Evolutionary conservation across 1,284 basidiomycete genomes (phyloP).

Genomic region (Trametes polyzona): DNA sequence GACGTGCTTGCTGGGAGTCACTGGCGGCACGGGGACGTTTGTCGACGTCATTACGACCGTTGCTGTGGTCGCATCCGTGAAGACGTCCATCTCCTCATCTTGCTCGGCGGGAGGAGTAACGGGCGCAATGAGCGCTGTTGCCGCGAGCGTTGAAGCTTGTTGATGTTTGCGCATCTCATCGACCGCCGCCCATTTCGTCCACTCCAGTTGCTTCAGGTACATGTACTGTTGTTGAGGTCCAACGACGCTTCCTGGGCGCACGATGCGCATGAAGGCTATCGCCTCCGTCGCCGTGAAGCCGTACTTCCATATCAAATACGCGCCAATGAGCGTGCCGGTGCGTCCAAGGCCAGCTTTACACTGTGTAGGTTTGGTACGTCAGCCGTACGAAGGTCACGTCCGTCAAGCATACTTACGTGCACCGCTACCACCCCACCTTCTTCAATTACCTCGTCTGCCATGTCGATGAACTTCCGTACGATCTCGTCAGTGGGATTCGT

Average conservation of each 20-base stretch:
- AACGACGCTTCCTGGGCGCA: conserved; percentile 95
- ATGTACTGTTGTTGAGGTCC: conserved; percentile 95
- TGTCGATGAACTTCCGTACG: conserved; percentile 86
- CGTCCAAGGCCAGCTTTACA: conserved; percentile 94
- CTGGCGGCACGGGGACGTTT: conserved; percentile 57
- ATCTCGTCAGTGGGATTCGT: conserved; percentile 96
- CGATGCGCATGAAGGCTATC: conserved; percentile 98
- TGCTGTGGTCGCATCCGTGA: conserved; percentile 42
- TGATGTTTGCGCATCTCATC: conserved; percentile 70
- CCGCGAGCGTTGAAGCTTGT: conserved; percentile 42
- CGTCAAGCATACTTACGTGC: conserved; percentile 61
- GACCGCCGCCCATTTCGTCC: conserved; percentile 89
- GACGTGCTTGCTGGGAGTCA: conserved; percentile 78
- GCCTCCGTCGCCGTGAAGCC: conserved; percentile 98
- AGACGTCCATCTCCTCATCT: conserved; percentile 57
- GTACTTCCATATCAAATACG: conserved; percentile 99
- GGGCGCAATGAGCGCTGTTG: conserved; percentile 65
- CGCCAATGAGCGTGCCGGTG: conserved; percentile 95
- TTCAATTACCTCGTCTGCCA: conserved; percentile 80
- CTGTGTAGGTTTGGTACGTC: conserved; percentile 43
- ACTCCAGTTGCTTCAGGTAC: conserved; percentile 94
- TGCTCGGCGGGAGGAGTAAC: conserved; percentile 78
- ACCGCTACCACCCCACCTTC: conserved; percentile 85
- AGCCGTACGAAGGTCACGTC: conserved; percentile 22
- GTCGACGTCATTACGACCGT: conserved; percentile 39